A percentile compares a stretch with the other conserved stretches of the same genome.
Evolutionary conservation across 1,284 basidiomycete species (phyloP).

Genomic region (Trichosporon faecale): DNA sequence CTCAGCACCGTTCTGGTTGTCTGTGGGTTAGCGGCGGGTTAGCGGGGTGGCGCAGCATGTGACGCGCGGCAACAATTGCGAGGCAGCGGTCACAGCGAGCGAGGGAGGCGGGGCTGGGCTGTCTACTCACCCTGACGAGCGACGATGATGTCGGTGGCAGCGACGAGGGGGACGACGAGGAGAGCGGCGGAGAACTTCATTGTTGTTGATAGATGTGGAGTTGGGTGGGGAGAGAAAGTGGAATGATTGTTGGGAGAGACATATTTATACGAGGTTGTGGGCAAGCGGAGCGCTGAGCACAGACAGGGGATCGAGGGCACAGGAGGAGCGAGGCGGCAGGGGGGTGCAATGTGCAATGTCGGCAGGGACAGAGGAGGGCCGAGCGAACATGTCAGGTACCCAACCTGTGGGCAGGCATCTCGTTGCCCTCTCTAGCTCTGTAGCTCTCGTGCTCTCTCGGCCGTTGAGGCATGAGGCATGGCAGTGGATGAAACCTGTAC

Average conservation of each 20-base stretch:
- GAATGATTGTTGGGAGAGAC: no score
- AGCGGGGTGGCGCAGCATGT: neutral
- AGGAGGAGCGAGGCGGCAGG: neutral
- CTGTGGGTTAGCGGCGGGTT: neutral
- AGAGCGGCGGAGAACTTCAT: conserved; percentile 8
- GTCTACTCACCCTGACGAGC: neutral
- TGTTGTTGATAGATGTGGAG: neutral
- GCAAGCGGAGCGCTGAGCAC: neutral
- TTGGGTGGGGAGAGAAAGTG: neutral
- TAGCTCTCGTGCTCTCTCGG: neutral
- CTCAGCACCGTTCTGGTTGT: neutral
- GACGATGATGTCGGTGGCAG: conserved; percentile 4
- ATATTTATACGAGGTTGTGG: neutral
- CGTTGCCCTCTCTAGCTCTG: no score
- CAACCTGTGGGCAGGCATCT: no score
- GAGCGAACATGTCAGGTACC: no score
- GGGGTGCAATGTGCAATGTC: neutral
- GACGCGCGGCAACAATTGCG: no score
- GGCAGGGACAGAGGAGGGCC: neutral
- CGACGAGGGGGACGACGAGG: conserved; percentile 1
- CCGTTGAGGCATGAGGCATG: no score
- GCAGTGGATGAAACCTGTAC: neutral
- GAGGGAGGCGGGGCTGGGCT: neutral
- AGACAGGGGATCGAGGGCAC: neutral
- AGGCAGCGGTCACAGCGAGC: neutral